Base-by-base conservation (phyloP, 352 stramenopile genomes). In the Globisporangium barbulae region DNA sequence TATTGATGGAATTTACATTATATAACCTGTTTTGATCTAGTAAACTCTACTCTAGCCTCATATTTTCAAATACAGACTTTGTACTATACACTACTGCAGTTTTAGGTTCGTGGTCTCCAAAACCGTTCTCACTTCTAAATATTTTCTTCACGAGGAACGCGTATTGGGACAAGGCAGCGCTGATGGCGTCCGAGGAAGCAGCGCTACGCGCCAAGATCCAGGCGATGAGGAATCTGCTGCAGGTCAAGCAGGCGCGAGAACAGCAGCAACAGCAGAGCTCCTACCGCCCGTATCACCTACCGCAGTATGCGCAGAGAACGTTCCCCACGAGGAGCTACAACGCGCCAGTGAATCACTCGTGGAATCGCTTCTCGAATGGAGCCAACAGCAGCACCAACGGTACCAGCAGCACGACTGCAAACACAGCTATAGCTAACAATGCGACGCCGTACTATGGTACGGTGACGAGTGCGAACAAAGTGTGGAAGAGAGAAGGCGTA, bases 171-270 rank as follows among this genome's bases (percentile, higher is more conserved):
- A 1, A 58, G 47, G 55, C 28, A 67, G 64, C 12, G 19, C 33
- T 12, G 28, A 81, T 81, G 70, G 65, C 64, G 39, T 52, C 49
- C 30, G 85, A 94, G 63, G 83, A 92, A 64, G 83, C 75, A 5
- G 81, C 78, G 55, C 65, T 94, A 70, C 83, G 83, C 52, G 83
- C 85, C 54, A 90, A 91, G 61, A 94, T 94, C 71, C 81, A 91
- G 69, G 85, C 85, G 33, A 85, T 94, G 70, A 88, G 84, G 66
- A 94, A 91, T 64, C 67, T 92, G 21, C 61, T 94, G 58, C 76
- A 83, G 33, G 81, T 61, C n/a, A 85, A 82, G 54, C 53, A 73
- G 52, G 21, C 15, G 35, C 35, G 10, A 41, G 64, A 71, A 44
- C 53, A 48, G 19, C n/a, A 49, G 22, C 55, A 61, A 28, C 60